Conservation (phyloP, 2,329 filamentous ascomycete genomes). For the Microdochium trichocladiopsis region DNA sequence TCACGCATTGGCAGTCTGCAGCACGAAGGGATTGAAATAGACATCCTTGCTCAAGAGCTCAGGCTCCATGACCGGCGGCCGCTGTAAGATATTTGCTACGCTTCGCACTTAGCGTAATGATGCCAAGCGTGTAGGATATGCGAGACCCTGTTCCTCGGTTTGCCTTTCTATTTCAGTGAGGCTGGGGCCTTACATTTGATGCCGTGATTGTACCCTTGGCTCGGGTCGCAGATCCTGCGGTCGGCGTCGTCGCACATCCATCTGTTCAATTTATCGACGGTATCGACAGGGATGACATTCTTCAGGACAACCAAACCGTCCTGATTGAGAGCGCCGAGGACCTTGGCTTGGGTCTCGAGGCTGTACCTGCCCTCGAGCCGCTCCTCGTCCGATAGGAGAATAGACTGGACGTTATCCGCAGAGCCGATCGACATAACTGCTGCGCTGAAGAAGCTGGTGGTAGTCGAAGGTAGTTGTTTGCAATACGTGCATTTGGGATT, state of each 20-base stretch:
- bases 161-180: too few species aligned
- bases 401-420: background rate
- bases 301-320: constrained; percentile 16
- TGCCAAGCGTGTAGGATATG: background rate
- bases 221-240: constrained; percentile 6
- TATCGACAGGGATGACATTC: constrained; percentile 9
- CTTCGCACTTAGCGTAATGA: background rate
- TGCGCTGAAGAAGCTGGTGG: background rate
- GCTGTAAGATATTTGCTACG: constrained; percentile 29
- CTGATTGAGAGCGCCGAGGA: constrained; percentile 11
- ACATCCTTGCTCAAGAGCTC: constrained; percentile 26
- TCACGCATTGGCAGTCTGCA: constrained; percentile 29
- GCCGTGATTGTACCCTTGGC: constrained; percentile 11
- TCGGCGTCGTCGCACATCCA: constrained; percentile 12
- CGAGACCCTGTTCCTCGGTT: background rate
- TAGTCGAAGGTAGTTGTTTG: background rate
- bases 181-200: constrained; percentile 14
- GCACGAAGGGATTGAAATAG: constrained; percentile 31
- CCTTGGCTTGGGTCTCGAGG: constrained; percentile 1
- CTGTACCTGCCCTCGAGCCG: background rate
- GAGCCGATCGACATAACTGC: background rate
- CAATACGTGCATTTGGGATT: background rate
- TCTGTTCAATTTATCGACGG: constrained; percentile 10
- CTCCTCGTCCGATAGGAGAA: background rate
- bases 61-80: constrained; percentile 22